A percentile compares a stretch with the other conserved stretches of the same genome.
Conservation (phyloP, 2,329 filamentous ascomycete genomes). For the Diaporthe helianthi region DNA sequence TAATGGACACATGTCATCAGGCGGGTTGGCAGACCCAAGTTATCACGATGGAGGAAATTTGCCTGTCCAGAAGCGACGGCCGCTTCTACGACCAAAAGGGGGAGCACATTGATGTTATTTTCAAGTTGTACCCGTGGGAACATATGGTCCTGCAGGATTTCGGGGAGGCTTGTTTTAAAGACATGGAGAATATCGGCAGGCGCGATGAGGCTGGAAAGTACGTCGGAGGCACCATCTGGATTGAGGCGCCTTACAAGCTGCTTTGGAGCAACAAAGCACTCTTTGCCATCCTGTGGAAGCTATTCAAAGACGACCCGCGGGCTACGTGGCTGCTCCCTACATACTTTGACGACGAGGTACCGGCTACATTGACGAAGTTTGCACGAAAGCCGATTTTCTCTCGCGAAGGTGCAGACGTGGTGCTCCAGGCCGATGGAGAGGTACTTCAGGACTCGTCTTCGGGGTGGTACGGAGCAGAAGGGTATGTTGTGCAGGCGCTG, state of each 20-base stretch:
- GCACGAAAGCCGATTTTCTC: constrained; percentile 16
- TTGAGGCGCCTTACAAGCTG: constrained; percentile 33
- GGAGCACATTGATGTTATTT: constrained; percentile 29
- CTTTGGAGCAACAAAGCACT: constrained; percentile 34
- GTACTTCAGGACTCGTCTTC: background rate
- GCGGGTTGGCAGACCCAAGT: background rate
- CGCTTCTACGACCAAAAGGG: constrained; percentile 31
- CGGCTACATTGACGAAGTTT: background rate
- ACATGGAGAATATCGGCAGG: constrained; percentile 26
- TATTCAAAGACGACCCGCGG: constrained; percentile 31
- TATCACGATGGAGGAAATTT: background rate
- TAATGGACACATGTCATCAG: constrained; percentile 2
- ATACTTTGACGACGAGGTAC: constrained; percentile 8
- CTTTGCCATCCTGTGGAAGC: constrained; percentile 28
- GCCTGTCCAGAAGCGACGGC: constrained; percentile 2
- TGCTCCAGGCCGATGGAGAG: background rate
- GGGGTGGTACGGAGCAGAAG: background rate
- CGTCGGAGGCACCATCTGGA: constrained; percentile 30
- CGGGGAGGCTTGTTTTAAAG: constrained; percentile 4
- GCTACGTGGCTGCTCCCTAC: constrained; percentile 26
- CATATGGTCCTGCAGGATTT: background rate
- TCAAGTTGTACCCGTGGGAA: constrained; percentile 34
- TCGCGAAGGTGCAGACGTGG: constrained; percentile 2
- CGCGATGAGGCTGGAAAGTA: constrained; percentile 5
- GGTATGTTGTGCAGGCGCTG: constrained; percentile 1